Evolutionary conservation across 2,329 filamentous ascomycete species (phyloP).

Genomic region (Diaporthe sp.): DNA sequence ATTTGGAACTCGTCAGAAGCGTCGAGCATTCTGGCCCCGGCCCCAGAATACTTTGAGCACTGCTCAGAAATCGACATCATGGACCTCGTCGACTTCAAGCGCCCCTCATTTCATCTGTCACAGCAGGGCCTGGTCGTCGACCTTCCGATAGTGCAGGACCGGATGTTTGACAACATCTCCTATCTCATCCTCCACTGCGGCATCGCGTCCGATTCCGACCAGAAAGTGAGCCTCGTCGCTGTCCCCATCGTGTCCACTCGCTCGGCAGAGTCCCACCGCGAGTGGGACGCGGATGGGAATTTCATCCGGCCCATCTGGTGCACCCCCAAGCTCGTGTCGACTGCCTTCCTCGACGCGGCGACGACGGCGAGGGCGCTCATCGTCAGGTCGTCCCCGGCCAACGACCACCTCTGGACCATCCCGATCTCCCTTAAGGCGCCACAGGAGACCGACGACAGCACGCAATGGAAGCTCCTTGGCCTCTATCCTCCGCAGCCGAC

Average conservation of each 20-base stretch:
- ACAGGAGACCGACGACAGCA: no score
- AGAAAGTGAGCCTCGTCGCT: not conserved
- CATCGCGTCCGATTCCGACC: not conserved
- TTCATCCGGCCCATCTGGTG: constrained; percentile 22
- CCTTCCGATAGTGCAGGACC: constrained; percentile 16
- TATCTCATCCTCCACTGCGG: constrained; percentile 20
- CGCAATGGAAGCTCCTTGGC: not conserved
- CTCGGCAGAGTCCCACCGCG: constrained; percentile 7
- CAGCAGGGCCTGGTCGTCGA: constrained; percentile 3
- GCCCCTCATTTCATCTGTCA: constrained; percentile 7
- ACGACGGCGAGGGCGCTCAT: constrained; percentile 13
- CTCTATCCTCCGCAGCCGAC: constrained; percentile 9
- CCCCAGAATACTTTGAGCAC: constrained; percentile 17
- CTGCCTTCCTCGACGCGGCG: constrained; percentile 1
- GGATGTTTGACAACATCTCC: constrained; percentile 18
- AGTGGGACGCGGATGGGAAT: constrained; percentile 18
- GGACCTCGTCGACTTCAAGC: constrained; percentile 25
- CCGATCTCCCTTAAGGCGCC: constrained; percentile 4
- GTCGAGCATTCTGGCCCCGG: constrained; percentile 13
- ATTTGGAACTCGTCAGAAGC: constrained; percentile 13
- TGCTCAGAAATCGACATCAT: constrained; percentile 20
- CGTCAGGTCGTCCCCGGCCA: constrained; percentile 13
- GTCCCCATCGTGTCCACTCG: constrained; percentile 16
- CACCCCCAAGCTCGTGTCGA: constrained; percentile 10
- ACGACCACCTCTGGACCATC: constrained; percentile 6